Percentiles rank a stretch among this genome's conserved stretches.
Conservation (phyloP, 2,329 filamentous ascomycete species). For the Hypoxylon sp. region DNA sequence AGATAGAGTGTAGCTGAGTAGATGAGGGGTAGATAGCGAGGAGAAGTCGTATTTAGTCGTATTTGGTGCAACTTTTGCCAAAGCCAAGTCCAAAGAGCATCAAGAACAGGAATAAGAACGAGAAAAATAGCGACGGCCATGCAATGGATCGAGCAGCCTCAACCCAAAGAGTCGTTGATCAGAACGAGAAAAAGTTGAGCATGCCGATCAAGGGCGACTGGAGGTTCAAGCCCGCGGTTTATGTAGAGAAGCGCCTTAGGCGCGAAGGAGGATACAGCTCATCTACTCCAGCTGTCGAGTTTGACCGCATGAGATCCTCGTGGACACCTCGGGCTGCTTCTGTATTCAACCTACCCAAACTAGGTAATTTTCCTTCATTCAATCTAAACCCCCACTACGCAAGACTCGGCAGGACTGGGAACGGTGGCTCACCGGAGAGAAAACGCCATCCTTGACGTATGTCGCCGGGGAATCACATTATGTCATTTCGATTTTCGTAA, state of each 20-base stretch:
- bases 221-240: slow-evolving; percentile 27
- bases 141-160: slow-evolving; percentile 7
- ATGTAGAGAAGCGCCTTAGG: slow-evolving; percentile 32
- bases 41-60: slow-evolving; percentile 13
- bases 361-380: slow-evolving; percentile 10
- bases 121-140: slow-evolving; percentile 7
- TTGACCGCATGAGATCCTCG: slow-evolving; percentile 8
- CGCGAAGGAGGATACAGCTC: slow-evolving; percentile 1
- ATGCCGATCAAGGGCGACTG: slow-evolving; percentile 30
- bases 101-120: slow-evolving; percentile 20
- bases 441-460: slow-evolving; percentile 24
- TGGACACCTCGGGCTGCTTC: slow-evolving; percentile 7
- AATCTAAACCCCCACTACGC: slow-evolving; percentile 30
- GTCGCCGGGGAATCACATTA: slow-evolving; percentile 35
- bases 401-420: slow-evolving; percentile 4
- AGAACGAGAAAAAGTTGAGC: slow-evolving; percentile 13
- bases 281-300: slow-evolving; percentile 7
- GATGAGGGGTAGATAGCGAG: neutral
- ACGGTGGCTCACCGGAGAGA: slow-evolving; percentile 7
- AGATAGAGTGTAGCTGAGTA: slow-evolving; percentile 8
- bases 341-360: neutral
- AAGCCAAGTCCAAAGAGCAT: slow-evolving; percentile 8
- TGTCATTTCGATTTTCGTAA: slow-evolving; percentile 30
- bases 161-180: slow-evolving; percentile 24
- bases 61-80: slow-evolving; percentile 19